Conservation (phyloP, 495 filamentous ascomycete species). For the Trichoderma erinaceum region DNA sequence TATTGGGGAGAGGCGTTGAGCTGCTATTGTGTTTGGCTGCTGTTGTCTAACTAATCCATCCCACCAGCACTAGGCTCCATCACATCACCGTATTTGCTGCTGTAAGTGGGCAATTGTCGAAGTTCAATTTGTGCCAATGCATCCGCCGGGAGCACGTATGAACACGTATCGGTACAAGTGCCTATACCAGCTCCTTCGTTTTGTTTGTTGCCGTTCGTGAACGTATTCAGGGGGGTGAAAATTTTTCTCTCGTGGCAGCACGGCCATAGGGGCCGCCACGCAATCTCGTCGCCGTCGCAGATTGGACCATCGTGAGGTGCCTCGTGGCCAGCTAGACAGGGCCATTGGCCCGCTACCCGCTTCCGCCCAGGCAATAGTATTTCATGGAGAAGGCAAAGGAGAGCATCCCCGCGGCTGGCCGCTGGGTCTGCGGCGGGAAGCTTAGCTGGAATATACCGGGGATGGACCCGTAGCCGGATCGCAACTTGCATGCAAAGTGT, state of each 20-base stretch:
- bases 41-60: not conserved
- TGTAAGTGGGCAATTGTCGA: not conserved
- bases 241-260: not conserved
- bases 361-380: not conserved
- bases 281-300: conserved; percentile 1
- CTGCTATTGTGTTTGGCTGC: not conserved
- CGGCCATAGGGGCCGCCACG: conserved; percentile 8
- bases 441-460: not conserved
- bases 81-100: not conserved
- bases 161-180: no score
- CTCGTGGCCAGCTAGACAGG: conserved; percentile 9
- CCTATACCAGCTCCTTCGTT: not conserved
- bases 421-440: not conserved
- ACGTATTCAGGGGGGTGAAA: not conserved
- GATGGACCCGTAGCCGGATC: conserved; percentile 1
- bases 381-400: not conserved
- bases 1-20: not conserved
- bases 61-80: not conserved
- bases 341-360: conserved; percentile 12
- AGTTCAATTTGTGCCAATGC: not conserved
- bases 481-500: not conserved
- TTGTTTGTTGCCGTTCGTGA: not conserved
- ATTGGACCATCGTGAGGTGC: conserved; percentile 4
- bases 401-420: conserved; percentile 3
- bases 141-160: not conserved